Evolutionary conservation across 345 rosid genomes (phyloP).

Genomic region (Citrus glauca): DNA sequence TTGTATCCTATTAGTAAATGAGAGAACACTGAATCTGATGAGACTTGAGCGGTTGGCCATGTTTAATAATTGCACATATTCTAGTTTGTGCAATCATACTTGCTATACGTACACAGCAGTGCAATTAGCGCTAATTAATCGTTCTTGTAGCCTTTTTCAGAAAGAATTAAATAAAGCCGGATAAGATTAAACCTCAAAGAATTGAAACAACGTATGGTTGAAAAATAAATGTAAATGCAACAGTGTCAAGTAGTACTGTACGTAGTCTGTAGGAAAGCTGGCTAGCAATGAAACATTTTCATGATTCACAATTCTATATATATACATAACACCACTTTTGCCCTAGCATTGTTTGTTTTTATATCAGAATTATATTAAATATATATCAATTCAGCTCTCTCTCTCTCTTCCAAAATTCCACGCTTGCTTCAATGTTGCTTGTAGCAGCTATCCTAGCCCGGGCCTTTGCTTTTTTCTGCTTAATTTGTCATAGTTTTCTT

Average conservation of each 20-base stretch:
- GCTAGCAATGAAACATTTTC: background rate
- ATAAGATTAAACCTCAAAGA: background rate
- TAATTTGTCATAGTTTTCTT: background rate
- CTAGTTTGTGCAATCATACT: background rate
- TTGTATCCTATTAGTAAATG: background rate
- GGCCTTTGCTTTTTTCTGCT: conserved; percentile 1
- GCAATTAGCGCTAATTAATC: background rate
- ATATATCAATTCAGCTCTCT: background rate
- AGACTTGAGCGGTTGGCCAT: background rate
- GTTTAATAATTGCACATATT: background rate
- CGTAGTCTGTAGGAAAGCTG: background rate
- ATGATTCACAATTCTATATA: background rate
- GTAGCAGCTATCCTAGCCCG: background rate
- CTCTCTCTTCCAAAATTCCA: background rate
- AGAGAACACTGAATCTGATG: background rate
- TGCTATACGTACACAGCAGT: background rate
- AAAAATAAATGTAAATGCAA: background rate
- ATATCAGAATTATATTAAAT: no score
- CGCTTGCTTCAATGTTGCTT: background rate
- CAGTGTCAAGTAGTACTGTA: background rate
- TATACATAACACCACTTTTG: background rate
- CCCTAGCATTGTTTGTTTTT: background rate
- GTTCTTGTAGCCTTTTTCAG: background rate
- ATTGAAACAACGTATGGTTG: background rate
- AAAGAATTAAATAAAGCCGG: background rate